A percentile compares a stretch with the other conserved stretches of the same genome.
phyloP scores from a whole-genome alignment of 257 asterid species.

The Coffea canephora region DNA sequence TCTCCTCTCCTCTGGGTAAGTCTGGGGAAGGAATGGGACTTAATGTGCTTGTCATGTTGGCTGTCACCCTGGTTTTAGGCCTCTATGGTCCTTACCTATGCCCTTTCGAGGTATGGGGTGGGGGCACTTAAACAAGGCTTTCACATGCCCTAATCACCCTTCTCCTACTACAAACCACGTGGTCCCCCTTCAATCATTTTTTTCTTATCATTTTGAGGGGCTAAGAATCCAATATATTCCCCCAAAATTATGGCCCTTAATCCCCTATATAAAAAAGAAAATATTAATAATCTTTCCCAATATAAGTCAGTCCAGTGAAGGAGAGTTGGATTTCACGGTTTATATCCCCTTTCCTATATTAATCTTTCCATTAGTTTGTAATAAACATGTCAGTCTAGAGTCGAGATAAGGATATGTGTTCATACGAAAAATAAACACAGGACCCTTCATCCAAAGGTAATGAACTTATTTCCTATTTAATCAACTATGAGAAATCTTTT shows the following conservation, averaged over 20 bases:
- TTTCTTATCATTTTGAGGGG: background rate
- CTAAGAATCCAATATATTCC: background rate
- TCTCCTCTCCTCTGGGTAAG: conserved; percentile 11
- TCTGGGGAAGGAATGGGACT: conserved; percentile 15
- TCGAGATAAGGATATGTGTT: no score
- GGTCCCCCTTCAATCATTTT: conserved; percentile 29
- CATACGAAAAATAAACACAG: no score
- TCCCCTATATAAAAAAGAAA: no score
- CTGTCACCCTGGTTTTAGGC: conserved; percentile 23
- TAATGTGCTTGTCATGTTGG: conserved; percentile 33
- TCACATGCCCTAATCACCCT: conserved; percentile 53
- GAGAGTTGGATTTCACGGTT: no score
- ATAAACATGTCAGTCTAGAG: no score
- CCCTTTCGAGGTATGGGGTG: background rate
- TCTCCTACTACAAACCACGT: conserved; percentile 44
- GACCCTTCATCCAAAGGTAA: no score
- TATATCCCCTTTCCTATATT: background rate
- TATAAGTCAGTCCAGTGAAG: background rate
- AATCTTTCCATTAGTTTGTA: no score
- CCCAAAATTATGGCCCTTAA: background rate
- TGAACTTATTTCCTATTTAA: no score
- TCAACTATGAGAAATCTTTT: no score
- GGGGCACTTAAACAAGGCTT: conserved; percentile 22
- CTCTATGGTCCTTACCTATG: conserved; percentile 13
- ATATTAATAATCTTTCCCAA: background rate